Evolutionary conservation across 345 rosid genomes (phyloP).

Genomic region (Hevea brasiliensis): DNA sequence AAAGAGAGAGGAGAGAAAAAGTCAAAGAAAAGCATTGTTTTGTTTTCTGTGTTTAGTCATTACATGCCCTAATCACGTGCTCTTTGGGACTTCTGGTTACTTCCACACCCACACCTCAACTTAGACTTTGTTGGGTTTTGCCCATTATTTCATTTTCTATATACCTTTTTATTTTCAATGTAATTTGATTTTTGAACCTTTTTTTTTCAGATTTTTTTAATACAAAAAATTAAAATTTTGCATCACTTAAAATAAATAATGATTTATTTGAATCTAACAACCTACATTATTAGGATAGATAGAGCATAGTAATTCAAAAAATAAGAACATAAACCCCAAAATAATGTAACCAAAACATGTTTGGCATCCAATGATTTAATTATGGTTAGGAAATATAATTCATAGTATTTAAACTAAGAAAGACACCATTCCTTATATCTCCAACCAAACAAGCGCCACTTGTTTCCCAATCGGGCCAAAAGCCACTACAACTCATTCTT

Average conservation of each 20-base stretch:
- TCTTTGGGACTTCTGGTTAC: background rate
- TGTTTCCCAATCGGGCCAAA: constrained; percentile 14
- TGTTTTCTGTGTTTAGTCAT: background rate
- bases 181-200: too few relatives aligned
- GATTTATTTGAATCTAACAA: too few relatives aligned
- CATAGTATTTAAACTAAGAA: background rate
- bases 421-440: background rate
- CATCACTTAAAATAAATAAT: too few relatives aligned
- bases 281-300: background rate
- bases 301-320: background rate
- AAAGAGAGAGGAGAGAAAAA: too few relatives aligned
- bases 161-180: too few relatives aligned
- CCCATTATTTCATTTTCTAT: too few relatives aligned
- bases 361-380: constrained; percentile 16
- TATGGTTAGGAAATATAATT: background rate
- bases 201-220: too few relatives aligned
- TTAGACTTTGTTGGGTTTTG: background rate
- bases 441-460: constrained; percentile 7
- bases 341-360: background rate
- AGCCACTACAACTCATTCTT: constrained; percentile 28
- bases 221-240: too few relatives aligned
- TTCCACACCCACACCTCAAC: background rate
- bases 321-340: background rate
- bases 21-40: constrained; percentile 14
- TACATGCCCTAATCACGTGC: constrained; percentile 13